Evolutionary conservation across 306 rosid genomes (phyloP).

Genomic region (Canavalia ensiformis): DNA sequence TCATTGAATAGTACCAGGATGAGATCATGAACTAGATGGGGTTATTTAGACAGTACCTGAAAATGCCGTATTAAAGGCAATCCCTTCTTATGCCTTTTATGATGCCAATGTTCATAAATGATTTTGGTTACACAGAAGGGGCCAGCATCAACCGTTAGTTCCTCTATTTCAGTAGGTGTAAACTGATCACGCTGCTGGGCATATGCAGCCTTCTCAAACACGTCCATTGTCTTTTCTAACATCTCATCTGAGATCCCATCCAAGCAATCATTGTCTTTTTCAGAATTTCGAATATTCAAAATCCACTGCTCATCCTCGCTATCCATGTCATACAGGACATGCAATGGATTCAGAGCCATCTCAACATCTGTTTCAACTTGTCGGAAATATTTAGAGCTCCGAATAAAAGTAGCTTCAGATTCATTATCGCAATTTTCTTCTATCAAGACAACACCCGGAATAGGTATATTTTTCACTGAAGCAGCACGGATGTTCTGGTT

Average conservation of each 20-base stretch:
- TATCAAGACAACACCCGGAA: constrained; percentile 74
- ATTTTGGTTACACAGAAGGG: constrained; percentile 51
- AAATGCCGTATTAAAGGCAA: constrained; percentile 81
- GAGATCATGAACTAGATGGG: background rate
- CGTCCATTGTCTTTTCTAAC: constrained; percentile 73
- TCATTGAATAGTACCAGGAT: background rate
- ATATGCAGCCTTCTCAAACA: constrained; percentile 84
- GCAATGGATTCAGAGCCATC: constrained; percentile 78
- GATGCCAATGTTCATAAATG: constrained; percentile 73
- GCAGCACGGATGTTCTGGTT: constrained; percentile 80
- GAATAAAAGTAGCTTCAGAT: constrained; percentile 59
- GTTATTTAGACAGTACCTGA: constrained; percentile 62
- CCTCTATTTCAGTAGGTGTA: constrained; percentile 72
- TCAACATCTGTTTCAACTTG: constrained; percentile 79
- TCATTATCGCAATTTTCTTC: constrained; percentile 72
- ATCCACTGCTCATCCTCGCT: constrained; percentile 83
- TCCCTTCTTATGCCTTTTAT: constrained; percentile 70
- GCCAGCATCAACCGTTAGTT: constrained; percentile 57
- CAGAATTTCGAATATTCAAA: constrained; percentile 48
- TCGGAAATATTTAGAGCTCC: constrained; percentile 67
- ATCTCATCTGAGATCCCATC: constrained; percentile 59
- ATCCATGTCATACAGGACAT: constrained; percentile 83
- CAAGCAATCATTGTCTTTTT: constrained; percentile 48
- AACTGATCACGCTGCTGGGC: constrained; percentile 66
- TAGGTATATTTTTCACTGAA: constrained; percentile 78